Evolutionary conservation across 805 yeast species (phyloP), one percentile per base, ranked within the genome.

Genomic region (Komagataella pastoris): DNA sequence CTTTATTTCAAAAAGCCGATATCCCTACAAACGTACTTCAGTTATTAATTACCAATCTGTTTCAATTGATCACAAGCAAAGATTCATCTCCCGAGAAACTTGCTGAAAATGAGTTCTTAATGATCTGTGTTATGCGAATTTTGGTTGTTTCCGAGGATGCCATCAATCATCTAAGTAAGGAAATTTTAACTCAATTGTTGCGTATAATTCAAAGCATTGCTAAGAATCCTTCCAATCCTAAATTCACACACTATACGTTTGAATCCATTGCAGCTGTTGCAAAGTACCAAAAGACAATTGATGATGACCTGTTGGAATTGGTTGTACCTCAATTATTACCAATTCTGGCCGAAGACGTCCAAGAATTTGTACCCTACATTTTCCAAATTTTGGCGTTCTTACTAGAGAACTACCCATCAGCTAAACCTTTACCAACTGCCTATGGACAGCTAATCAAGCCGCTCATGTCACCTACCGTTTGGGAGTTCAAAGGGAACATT

Each of bases 171-270:
- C 69, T 75, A 51, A 68, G 76, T 47, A 58, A 71, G 14, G 75
- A 79, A 4, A 63, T 77, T 23, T 69, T 88, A 44, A 73, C 76
- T 40, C 90, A 90, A 62, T 70, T 91, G 47, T 67, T 90, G 47
- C 71, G 75, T 50, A 85, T 93, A 49, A 73, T 90, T 49, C 74
- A 73, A 14, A 77, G 80, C 14, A 88, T 90, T 52, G 72, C 89
- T 21, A 82, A 81, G 58, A 93, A 93, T 61, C 99, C 99, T 5
- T 87, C 98, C 4, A 93, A 93, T 67, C 99, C 99, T 47, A 80
- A 83, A 59, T 93, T 93, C 61, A 79, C 89, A 6, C 99, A 93
- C 66, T 95, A 82, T 62, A 74, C 86, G 3, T 93, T 93, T 64
- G 99, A 93, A 71, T 76, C 95, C 7, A 73, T 93, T 53, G 91